Evolutionary conservation across 306 rosid species (phyloP), one percentile per base, ranked within the genome.

Genomic region (Lathyrus oleraceus): DNA sequence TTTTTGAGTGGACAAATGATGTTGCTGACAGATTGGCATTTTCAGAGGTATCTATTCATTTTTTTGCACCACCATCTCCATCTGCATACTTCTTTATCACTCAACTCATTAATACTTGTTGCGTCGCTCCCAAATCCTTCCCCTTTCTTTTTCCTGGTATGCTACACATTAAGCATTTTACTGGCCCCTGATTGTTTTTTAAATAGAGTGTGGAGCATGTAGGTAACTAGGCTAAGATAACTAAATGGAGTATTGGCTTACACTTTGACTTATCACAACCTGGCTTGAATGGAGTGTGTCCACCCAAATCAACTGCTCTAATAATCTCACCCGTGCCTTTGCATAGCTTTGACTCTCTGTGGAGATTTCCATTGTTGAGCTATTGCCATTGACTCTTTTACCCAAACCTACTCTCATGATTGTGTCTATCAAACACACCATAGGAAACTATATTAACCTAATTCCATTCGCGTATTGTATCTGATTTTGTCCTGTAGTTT

Each of bases 11-110:
- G 96, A 94, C 97, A 65, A 91, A 73, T 79, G 98, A 94, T 84
- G 98, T 94, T 79, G 97, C 98, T 44, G 96, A 94, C 67, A 85
- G 98, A 73, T 85, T 94, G 81, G 88, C 98, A 49, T 94, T 94
- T 81, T 88, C 98, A 5, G 97, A 90, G 96, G 97, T 93, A 56
- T 5, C 36, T 56, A 52, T 52, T 20, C 59, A 10, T 19, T 52
- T 52, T 14, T 20, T 10, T 52, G 30, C 32, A 19, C 27, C 58
- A 9, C 4, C 28, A 21, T 4, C 32, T 52, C 15, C n/a, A 10
- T 14, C 15, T 2, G 59, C n/a, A 19, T 16, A 48, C 8, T 48
- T 4, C 23, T 48, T 20, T 53, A 53, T 20, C 7, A 21, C 23
- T 53, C n/a, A 20, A 4, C 30, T 20, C 30, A 3, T 52, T 10